Percentiles rank a stretch among this genome's conserved stretches.
phyloP scores from a whole-genome alignment of 805 yeast genomes.

The Myxozyma sirexii region DNA sequence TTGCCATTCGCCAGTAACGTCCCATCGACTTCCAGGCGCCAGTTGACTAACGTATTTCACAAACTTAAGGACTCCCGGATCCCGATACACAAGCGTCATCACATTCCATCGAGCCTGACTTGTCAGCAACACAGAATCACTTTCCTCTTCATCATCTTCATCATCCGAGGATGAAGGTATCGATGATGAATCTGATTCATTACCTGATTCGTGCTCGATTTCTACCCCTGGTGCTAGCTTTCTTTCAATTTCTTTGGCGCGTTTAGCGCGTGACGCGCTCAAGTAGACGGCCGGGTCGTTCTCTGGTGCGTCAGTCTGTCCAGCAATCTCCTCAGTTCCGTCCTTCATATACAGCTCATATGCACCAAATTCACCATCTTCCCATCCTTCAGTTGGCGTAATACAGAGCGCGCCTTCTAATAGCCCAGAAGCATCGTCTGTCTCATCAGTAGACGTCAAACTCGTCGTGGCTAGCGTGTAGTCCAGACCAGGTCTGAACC shows the following conservation, averaged over 20 bases:
- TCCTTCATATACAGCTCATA: constrained; percentile 81
- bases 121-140: constrained; percentile 75
- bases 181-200: constrained; percentile 42
- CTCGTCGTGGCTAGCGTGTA: constrained; percentile 81
- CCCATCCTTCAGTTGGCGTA: constrained; percentile 86
- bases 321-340: constrained; percentile 48
- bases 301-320: constrained; percentile 37
- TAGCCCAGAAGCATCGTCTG: constrained; percentile 42
- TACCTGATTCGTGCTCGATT: constrained; percentile 48
- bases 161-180: constrained; percentile 56
- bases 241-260: constrained; percentile 21
- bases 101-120: constrained; percentile 84
- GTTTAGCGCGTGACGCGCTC: constrained; percentile 23
- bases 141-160: constrained; percentile 67
- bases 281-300: constrained; percentile 37
- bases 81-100: constrained; percentile 75
- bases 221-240: constrained; percentile 4
- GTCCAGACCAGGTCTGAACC: constrained; percentile 95
- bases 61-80: constrained; percentile 83
- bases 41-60: constrained; percentile 86
- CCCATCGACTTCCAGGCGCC: constrained; percentile 95
- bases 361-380: constrained; percentile 77
- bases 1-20: constrained; percentile 72
- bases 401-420: constrained; percentile 80
- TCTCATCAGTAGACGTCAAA: constrained; percentile 37